Evolutionary conservation across 352 stramenopile species (phyloP), one percentile per base, ranked within the genome.

Genomic region (Phytophthora pistaciae): DNA sequence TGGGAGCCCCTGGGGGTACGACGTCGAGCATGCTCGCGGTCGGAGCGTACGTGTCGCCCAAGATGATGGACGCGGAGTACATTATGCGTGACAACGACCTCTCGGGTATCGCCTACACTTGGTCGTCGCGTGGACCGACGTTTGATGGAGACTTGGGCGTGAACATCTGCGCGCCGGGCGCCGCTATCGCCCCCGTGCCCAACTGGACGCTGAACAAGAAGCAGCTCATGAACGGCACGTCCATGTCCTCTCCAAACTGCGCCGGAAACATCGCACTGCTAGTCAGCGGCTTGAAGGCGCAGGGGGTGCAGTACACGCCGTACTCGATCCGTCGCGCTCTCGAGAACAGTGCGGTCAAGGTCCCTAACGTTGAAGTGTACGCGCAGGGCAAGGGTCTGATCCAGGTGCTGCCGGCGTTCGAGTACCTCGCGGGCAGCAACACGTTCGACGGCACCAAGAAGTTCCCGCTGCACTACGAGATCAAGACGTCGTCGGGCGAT

Each of bases 191-290:
- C 6, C 84, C 86, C 0, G 94, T 99, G 40, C 96, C 97, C 5
- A 97, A 98, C 72, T 99, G 95, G 91, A 98, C 91, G 48, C 82
- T 99, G 16, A 97, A 98, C 82, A 98, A 98, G 72, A 98, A 97
- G 72, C 87, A 97, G 77, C 88, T 99, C 40, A 99, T 99, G 93
- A 98, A 99, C 75, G 97, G 97, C 40, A 99, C 97, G 31, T 98
- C 90, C 64, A 99, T 99, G 97, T 92, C 88, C 21, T 98, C 90
- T 31, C 97, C 97, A 0, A 98, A 99, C 81, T 97, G 88, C 33
- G 90, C 90, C 21, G 97, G 97, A 44, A 97, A 95, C 77, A 84
- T 99, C 14, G 96, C 95, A 48, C 85, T 99, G 25, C 75, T 99
- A 5, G 78, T 99, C 48, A 98, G 88, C 57, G 97, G 83, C 11